Percentiles rank a stretch among this genome's conserved stretches.
These are phyloP conservation scores for Saccharomyces hybrid DNA, from an alignment of 1,139 yeast species.

Conservation along the genomic window DNA sequence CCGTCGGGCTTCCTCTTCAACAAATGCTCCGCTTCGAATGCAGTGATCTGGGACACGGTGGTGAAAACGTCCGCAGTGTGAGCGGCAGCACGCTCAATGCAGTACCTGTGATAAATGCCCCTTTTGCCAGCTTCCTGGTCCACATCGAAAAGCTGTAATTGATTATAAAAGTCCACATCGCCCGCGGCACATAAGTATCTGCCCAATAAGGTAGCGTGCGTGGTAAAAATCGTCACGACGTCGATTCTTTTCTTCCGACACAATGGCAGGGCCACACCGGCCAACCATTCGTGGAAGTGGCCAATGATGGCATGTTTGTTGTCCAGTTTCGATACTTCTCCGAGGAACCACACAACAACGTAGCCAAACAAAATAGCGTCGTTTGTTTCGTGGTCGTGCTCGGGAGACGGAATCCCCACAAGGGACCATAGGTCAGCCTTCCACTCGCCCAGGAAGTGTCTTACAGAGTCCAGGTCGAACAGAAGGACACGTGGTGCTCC, in stretches of 20 bases:
- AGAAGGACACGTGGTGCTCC: constrained; percentile 92
- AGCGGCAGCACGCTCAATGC: constrained; percentile 94
- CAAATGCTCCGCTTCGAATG: constrained; percentile 87
- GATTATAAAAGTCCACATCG: constrained; percentile 83
- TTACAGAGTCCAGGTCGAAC: constrained; percentile 75
- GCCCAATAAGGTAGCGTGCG: constrained; percentile 93
- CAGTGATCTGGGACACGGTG: constrained; percentile 94
- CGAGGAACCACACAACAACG: constrained; percentile 93
- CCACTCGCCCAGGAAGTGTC: constrained; percentile 74
- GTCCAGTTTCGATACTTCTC: constrained; percentile 80
- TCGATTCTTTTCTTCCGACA: constrained; percentile 89
- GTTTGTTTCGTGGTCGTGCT: constrained; percentile 77
- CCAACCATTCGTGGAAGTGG: constrained; percentile 97
- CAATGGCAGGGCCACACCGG: constrained; percentile 90
- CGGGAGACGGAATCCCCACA: constrained; percentile 91
- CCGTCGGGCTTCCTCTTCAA: constrained; percentile 96
- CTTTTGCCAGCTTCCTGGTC: constrained; percentile 97
- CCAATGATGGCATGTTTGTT: constrained; percentile 81
- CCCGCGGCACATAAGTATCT: constrained; percentile 90
- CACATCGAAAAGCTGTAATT: constrained; percentile 82
- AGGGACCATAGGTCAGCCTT: constrained; percentile 85
- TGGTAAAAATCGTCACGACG: constrained; percentile 90
- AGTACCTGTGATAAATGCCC: constrained; percentile 94
- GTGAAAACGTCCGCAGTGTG: constrained; percentile 96
- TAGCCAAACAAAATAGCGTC: constrained; percentile 91